Evolutionary conservation across 2,329 filamentous ascomycete species (phyloP), one percentile per base, ranked within the genome.

Genomic region (Emericellopsis atlantica): DNA sequence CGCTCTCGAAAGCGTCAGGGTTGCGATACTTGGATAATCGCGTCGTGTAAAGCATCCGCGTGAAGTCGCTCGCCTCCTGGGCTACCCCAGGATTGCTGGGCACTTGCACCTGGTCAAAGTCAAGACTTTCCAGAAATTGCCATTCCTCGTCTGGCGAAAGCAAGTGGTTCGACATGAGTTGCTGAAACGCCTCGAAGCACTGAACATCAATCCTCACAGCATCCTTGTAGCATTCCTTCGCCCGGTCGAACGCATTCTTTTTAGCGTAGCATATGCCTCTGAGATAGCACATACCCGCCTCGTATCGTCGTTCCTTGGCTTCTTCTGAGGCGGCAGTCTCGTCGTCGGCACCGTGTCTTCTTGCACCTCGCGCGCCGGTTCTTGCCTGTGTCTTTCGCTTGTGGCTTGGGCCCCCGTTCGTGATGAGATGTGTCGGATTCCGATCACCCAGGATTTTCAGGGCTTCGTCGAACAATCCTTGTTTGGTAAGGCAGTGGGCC

Each of bases 201-300:
- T 95, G 89, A 4, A 96, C 89, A 56, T 98, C 92, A 54, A 98
- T 95, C 46, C 85, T 79, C 36, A 96, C 88, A 2, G 92, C 92
- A 53, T 94, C 87, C 65, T 95, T 96, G 71, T 96, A 98, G 65
- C 92, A 96, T 53, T 96, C 89, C 59, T 95, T 95, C 40, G 92
- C 92, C 29, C 88, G 81, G 58, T 98, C 92, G 53, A 96, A 96
- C 22, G 90, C 85, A 60, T 96, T 98, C 59, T 95, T 86, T 62
- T 95, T 95, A 6, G 92, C 89, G 57, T 88, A 95, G 68, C 93
- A 96, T 39, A 95, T 74, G 5, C 92, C 92, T 21, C 92, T 74
- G 40, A 98, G 66, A 58, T 94, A 95, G 65, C 92, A 98, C 89
- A 98, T 98, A 54, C 84, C 87, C 0, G 92, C 92, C 63, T 98